A percentile compares a stretch with the other conserved stretches of the same genome.
Evolutionary conservation across 805 yeast species (phyloP).

Genomic region (Hanseniaspora thailandica): DNA sequence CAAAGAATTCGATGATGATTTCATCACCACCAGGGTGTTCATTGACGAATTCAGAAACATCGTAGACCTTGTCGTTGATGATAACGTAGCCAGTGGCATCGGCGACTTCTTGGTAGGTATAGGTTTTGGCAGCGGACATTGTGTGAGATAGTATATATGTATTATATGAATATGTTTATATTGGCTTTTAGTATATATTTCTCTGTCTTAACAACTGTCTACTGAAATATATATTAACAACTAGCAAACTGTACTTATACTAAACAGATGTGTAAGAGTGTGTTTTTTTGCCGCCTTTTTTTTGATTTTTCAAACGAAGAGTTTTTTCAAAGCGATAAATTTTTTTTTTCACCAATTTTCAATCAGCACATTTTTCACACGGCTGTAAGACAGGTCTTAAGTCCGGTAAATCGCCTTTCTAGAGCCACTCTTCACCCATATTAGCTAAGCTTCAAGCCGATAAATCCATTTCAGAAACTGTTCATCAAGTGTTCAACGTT

Average conservation of each 20-base stretch:
- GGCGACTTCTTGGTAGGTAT: constrained; percentile 56
- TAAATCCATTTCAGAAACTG: not conserved
- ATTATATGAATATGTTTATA: not conserved
- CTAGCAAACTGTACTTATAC: too few relatives aligned
- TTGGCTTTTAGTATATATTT: not conserved
- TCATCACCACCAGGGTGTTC: constrained; percentile 76
- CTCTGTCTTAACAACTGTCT: not conserved
- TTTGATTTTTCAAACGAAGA: too few relatives aligned
- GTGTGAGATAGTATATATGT: not conserved
- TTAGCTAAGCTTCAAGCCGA: not conserved
- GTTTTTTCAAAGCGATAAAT: not conserved
- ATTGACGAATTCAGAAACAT: constrained; percentile 51
- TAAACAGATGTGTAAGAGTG: too few relatives aligned
- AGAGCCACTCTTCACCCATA: too few relatives aligned
- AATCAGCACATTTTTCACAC: too few relatives aligned
- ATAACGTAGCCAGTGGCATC: constrained; percentile 79
- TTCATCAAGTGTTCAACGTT: too few relatives aligned
- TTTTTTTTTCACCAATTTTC: too few relatives aligned
- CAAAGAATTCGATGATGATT: constrained; percentile 66
- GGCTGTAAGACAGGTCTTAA: too few relatives aligned
- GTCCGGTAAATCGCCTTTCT: not conserved
- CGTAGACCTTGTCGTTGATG: constrained; percentile 70
- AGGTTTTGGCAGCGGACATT: constrained; percentile 32
- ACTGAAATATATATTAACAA: too few relatives aligned
- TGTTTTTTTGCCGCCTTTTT: too few relatives aligned